Conservation (phyloP, 345 rosid genomes). For the Pistacia vera region DNA sequence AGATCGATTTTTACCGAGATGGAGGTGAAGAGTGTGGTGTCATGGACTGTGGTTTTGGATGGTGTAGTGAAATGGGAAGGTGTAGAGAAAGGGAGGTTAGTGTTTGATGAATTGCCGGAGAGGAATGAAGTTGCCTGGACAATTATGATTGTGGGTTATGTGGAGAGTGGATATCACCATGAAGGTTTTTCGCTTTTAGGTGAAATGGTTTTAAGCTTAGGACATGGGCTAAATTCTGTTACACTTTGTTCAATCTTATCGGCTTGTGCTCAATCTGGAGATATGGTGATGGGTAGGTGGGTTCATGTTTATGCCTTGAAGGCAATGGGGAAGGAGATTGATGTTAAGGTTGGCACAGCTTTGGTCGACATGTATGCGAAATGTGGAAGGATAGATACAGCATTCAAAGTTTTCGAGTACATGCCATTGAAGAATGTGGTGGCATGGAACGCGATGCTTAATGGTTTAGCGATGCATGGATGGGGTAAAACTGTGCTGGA, state of each 20-base stretch:
- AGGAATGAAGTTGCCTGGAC: slow-evolving; percentile 78
- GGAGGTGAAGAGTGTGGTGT: slow-evolving; percentile 57
- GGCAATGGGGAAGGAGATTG: slow-evolving; percentile 44
- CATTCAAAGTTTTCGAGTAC: slow-evolving; percentile 51
- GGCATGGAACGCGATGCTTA: slow-evolving; percentile 76
- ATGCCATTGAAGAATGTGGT: slow-evolving; percentile 68
- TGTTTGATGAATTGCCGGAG: slow-evolving; percentile 72
- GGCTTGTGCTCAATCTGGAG: slow-evolving; percentile 75
- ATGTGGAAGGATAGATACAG: slow-evolving; percentile 64
- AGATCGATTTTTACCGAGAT: slow-evolving; percentile 49
- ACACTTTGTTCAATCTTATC: slow-evolving; percentile 69
- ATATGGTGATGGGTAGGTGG: slow-evolving; percentile 65
- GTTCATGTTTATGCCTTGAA: slow-evolving; percentile 71
- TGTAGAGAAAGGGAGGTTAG: slow-evolving; percentile 47
- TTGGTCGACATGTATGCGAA: slow-evolving; percentile 89
- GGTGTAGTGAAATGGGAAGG: slow-evolving; percentile 69
- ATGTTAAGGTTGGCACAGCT: slow-evolving; percentile 71
- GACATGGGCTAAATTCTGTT: slow-evolving; percentile 47
- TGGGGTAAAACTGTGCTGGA: slow-evolving; percentile 48
- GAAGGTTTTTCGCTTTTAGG: slow-evolving; percentile 49
- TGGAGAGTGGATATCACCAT: slow-evolving; percentile 55
- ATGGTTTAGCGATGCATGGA: slow-evolving; percentile 85
- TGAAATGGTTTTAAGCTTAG: slow-evolving; percentile 46
- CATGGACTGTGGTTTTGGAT: slow-evolving; percentile 75
- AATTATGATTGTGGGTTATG: slow-evolving; percentile 63